These are phyloP conservation scores for Kodamaea kaohsiungensis DNA, from an alignment of 805 yeast species.

Conservation along the genomic window DNA sequence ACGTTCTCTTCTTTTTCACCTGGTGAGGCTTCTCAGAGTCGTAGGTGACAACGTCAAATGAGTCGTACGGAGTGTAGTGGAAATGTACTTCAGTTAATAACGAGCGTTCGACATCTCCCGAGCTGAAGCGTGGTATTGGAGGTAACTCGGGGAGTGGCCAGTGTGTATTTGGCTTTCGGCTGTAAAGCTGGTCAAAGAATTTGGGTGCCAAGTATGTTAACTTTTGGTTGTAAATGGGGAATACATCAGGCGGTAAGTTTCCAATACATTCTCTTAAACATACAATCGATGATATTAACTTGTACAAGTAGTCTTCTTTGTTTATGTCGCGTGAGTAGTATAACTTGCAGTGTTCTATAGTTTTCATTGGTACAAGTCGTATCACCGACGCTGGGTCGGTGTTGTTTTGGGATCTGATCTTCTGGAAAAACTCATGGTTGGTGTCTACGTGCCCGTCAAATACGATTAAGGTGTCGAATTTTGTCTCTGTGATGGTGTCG, in stretches of 20 bases:
- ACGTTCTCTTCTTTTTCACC: conserved; percentile 30
- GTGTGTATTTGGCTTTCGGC: conserved; percentile 14
- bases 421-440: conserved; percentile 27
- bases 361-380: conserved; percentile 71
- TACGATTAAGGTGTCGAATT: conserved; percentile 61
- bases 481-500: conserved; percentile 22
- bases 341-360: conserved; percentile 77
- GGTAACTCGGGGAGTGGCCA: conserved; percentile 86
- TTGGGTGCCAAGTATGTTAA: conserved; percentile 56
- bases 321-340: conserved; percentile 37
- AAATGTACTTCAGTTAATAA: conserved; percentile 72
- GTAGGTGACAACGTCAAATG: conserved; percentile 40
- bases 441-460: conserved; percentile 63
- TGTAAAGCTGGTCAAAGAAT: conserved; percentile 52
- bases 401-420: conserved; percentile 30
- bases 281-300: conserved; percentile 78
- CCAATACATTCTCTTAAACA: conserved; percentile 83
- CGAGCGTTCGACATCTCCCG: conserved; percentile 79
- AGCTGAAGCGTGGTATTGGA: conserved; percentile 57
- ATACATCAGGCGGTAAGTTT: conserved; percentile 71
- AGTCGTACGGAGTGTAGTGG: conserved; percentile 53
- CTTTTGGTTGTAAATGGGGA: conserved; percentile 71
- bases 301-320: conserved; percentile 50
- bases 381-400: conserved; percentile 52
- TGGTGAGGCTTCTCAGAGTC: conserved; percentile 13